Conservation (phyloP, 1,284 basidiomycete species). For the Cystobasidium sp. region DNA sequence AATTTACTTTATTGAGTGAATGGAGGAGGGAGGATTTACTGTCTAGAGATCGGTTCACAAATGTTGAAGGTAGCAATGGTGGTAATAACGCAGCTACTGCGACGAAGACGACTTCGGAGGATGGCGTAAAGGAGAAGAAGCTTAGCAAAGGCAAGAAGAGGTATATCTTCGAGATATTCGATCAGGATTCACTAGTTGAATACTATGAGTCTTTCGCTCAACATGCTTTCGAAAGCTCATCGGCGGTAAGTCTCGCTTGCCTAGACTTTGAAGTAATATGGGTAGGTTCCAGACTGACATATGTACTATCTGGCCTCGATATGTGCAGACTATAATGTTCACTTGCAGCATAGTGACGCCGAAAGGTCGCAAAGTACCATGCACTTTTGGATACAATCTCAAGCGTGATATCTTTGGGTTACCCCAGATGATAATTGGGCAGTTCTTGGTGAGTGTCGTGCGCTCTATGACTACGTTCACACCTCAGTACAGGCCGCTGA, state of each 20-base stretch:
- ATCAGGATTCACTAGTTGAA: conserved; percentile 67
- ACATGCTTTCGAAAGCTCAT: conserved; percentile 93
- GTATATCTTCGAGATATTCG: conserved; percentile 76
- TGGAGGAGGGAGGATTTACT: conserved; percentile 83
- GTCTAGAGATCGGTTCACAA: conserved; percentile 2
- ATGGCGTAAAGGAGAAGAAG: conserved; percentile 9
- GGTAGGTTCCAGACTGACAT: neutral
- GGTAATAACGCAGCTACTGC: neutral
- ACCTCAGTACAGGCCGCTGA: neutral
- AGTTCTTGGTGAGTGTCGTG: conserved; percentile 31
- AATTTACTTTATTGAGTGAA: conserved; percentile 92
- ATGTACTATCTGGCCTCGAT: neutral
- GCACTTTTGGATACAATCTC: conserved; percentile 92
- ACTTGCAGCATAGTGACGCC: conserved; percentile 85
- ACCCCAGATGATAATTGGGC: conserved; percentile 58
- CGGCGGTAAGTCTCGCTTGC: conserved; percentile 54
- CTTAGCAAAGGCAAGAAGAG: conserved; percentile 64
- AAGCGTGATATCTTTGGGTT: conserved; percentile 84
- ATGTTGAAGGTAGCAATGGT: neutral
- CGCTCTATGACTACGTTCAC: neutral
- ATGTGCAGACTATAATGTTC: conserved; percentile 77
- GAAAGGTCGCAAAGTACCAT: conserved; percentile 76
- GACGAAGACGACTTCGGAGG: neutral
- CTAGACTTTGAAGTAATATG: neutral
- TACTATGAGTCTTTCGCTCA: conserved; percentile 95